Evolutionary conservation across 2,329 filamentous ascomycete species (phyloP), one percentile per base, ranked within the genome.

Genomic region (Sarocladium kiliense): DNA sequence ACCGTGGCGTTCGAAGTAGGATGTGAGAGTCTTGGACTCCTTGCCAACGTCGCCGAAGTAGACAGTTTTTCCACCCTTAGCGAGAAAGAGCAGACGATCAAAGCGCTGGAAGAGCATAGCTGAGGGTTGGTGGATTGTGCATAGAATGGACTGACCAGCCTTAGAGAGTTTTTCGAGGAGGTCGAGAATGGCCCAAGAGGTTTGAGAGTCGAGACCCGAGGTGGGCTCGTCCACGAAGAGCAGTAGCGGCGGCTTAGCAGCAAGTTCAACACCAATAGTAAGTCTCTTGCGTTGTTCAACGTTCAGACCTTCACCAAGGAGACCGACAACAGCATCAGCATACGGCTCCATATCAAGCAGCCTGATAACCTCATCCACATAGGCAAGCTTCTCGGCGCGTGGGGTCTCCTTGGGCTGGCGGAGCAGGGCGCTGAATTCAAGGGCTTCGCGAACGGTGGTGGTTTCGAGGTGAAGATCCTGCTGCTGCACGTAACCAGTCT

Each of bases 81-180:
- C 85, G 16, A 93, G 75, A 75, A 94, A 90, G 32, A 93, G 77
- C 7, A 94, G 80, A 57, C 88, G 82, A 64, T 94, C 89, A 66
- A 94, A 97, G 57, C 90, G 87, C 68, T 96, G 89, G 77, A 97
- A 96, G 54, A 97, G 79, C 80, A 96, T 91, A 34, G 91, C 91
- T 14, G 90, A 95, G 16, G 93, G 93, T 71, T 97, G 93, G 69
- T 97, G 93, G 58, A 97, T 97, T 78, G 68, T 76, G 96, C 75
- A 76, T 0, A 80, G 65, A 2, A 80, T 68, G 16, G 77, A 74
- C 59, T 80, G 77, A 0, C 76, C 75, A 3, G 66, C 71, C 42
- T 71, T 68, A 1, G 81, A 77, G 1, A 87, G 74, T 62, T 84
- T 84, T 45, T 80, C 74, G 2, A 87, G 65, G 58, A 86, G 78